Evolutionary conservation across 768 basidiomycete species (phyloP), one percentile per base, ranked within the genome.

Genomic region (Mrakia gelida): DNA sequence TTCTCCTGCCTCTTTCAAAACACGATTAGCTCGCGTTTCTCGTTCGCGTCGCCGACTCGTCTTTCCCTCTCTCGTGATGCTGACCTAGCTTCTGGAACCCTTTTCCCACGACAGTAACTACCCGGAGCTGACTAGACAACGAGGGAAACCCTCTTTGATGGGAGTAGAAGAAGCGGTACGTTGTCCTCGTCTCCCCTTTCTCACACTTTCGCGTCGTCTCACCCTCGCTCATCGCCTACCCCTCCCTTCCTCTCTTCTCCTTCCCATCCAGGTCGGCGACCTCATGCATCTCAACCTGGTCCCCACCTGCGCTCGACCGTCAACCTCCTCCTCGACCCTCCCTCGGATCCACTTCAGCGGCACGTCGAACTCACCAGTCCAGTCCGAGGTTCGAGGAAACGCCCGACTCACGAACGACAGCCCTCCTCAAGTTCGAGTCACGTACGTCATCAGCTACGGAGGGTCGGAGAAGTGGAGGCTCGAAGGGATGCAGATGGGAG

Each of bases 401-500:
- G 82, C 82, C 15, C 62, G 76, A 16, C 75, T 84, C 28, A 84
- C 83, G 41, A 77, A 81, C 52, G 84, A 84, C 59, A 59, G 28
- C n/a, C 59, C 59, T 65, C 59, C 81, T 67, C 82, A 83, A 71
- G 82, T 84, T 23, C 81, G 82, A 68, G 83, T 82, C 82, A 84
- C 84, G 21, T 73, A 82, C 78, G 80, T 84, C 0, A 82, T 84
- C 32, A 38, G 82, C 41, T 83, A 83, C 71, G 81, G 81, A n/a
- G 82, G 81, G 13, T 79, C 82, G 62, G 84, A 84, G 79, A 41
- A 83, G 32, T 84, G 84, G 84, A 79, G 80, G 59, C 73, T 83
- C 15, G 82, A 83, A 67, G 80, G 82, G 21, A 82, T 83, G 0
- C 84, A 84, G 73, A 73, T 83, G 11, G 84, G 84, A 16, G 84